Evolutionary conservation across 2,329 filamentous ascomycete genomes (phyloP).

Genomic region (Orbilia brochopaga): DNA sequence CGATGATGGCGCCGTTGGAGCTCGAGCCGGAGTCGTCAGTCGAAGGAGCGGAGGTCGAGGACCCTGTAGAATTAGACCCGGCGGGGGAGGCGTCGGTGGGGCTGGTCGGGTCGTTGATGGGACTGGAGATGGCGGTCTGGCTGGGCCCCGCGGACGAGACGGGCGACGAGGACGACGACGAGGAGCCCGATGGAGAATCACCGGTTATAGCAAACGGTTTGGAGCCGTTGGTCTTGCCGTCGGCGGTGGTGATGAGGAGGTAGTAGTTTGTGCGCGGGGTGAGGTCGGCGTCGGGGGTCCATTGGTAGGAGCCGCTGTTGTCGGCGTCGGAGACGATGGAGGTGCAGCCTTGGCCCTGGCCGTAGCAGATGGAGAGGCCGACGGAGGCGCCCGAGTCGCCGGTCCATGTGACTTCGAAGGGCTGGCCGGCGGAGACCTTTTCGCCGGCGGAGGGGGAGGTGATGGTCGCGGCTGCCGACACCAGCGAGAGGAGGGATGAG

Average conservation of each 20-base stretch:
- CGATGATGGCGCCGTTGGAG: constrained; percentile 41
- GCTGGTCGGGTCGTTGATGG: background rate
- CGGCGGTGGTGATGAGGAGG: constrained; percentile 11
- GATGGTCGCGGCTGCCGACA: constrained; percentile 16
- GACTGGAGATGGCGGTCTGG: too few relatives aligned
- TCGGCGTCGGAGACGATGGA: background rate
- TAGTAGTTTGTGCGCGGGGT: constrained; percentile 5
- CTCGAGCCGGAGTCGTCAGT: constrained; percentile 9
- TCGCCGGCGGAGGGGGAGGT: constrained; percentile 17
- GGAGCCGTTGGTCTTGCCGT: background rate
- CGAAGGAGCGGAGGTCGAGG: background rate
- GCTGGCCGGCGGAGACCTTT: constrained; percentile 12
- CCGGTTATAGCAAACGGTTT: background rate
- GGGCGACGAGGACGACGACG: constrained; percentile 6
- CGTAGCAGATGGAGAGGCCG: constrained; percentile 12
- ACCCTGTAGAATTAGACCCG: background rate
- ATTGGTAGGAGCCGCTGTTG: constrained; percentile 17
- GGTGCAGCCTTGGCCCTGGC: background rate
- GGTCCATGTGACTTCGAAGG: constrained; percentile 21
- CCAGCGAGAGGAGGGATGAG: constrained; percentile 17
- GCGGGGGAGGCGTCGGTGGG: background rate
- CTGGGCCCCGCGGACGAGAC: too few relatives aligned
- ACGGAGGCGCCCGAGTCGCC: background rate
- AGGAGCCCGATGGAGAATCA: constrained; percentile 2
- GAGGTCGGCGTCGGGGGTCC: constrained; percentile 15